Percentiles rank a stretch among this genome's conserved stretches.
Evolutionary conservation across 2,329 filamentous ascomycete species (phyloP).

Genomic region (Xylariaceae sp.): DNA sequence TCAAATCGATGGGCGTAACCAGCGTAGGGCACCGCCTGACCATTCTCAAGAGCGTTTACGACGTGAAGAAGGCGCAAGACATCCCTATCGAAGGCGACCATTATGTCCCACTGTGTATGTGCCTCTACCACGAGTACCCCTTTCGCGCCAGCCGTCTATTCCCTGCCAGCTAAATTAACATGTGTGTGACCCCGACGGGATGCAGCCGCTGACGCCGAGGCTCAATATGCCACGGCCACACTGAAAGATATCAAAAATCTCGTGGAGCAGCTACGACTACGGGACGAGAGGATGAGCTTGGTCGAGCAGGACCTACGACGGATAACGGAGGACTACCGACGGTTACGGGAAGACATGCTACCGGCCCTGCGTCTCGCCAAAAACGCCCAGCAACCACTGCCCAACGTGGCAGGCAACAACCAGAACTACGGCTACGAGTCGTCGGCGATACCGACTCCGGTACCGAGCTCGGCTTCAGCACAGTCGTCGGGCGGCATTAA

Average conservation of each 20-base stretch:
- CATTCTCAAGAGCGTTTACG: constrained; percentile 92
- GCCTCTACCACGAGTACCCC: constrained; percentile 1
- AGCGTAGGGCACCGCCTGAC: constrained; percentile 93
- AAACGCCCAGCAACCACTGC: constrained; percentile 83
- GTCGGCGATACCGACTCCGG: constrained; percentile 49
- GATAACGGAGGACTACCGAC: constrained; percentile 81
- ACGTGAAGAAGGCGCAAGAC: constrained; percentile 91
- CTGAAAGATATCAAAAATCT: constrained; percentile 89
- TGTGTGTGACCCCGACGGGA: constrained; percentile 6
- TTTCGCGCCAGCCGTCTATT: neutral
- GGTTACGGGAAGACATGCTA: constrained; percentile 83
- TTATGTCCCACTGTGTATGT: constrained; percentile 85
- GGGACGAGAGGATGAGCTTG: constrained; percentile 82
- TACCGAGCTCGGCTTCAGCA: constrained; percentile 48
- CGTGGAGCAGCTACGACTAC: constrained; percentile 80
- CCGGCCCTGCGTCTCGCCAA: constrained; percentile 87
- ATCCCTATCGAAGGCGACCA: constrained; percentile 87
- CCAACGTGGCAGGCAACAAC: constrained; percentile 40
- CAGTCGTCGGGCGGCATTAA: constrained; percentile 54
- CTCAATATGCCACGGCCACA: constrained; percentile 78
- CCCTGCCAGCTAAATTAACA: constrained; percentile 8
- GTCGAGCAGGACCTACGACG: constrained; percentile 79
- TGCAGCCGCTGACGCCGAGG: constrained; percentile 80
- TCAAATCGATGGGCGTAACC: constrained; percentile 89
- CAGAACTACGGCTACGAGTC: constrained; percentile 48